Evolutionary conservation across 805 yeast species (phyloP), one percentile per base, ranked within the genome.

Genomic region (Schwanniomyces sp.): DNA sequence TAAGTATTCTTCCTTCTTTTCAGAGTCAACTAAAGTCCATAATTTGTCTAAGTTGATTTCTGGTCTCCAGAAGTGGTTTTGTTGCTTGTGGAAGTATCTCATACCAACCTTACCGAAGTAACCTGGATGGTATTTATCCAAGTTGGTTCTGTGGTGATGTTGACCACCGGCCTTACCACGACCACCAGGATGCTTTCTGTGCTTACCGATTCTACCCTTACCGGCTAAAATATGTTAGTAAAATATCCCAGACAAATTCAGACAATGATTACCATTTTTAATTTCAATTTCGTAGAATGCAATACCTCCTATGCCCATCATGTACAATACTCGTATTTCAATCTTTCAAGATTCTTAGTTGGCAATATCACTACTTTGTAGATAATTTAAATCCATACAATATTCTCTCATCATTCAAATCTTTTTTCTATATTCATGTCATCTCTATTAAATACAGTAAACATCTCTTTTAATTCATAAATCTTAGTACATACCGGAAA

Each of bases 111-210:
- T 95, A 88, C 99, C 99, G 82, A 94, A 94, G 92, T 94, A 94
- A 91, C 99, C 99, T 72, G 99, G 99, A 80, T 94, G 99, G 96
- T 88, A 94, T 81, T 92, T 94, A 80, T 94, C 99, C 83, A 94
- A 80, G 85, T 94, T 94, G 78, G 94, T 91, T 86, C 99, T 90
- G 97, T 94, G 99, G 82, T 94, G 99, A 81, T 92, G 98, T 82
- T 84, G 92, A 90, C 99, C 99, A 92, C 99, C 99, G 76, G 99
- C 99, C 91, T 81, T 92, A 94, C 99, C 99, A 82, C 98, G 91
- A 83, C 99, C 99, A 94, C 99, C 99, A 64, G 99, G 97, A 72
- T 88, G 94, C 96, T 94, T 94, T 91, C 99, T 91, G 95, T 94
- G 99, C 88, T 94, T 94, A 81, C 99, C 99, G 80, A 94, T 81